A percentile compares a stretch with the other conserved stretches of the same genome.
Conservation (phyloP, 2,329 filamentous ascomycete species). For the Thielaviopsis euricoi region DNA sequence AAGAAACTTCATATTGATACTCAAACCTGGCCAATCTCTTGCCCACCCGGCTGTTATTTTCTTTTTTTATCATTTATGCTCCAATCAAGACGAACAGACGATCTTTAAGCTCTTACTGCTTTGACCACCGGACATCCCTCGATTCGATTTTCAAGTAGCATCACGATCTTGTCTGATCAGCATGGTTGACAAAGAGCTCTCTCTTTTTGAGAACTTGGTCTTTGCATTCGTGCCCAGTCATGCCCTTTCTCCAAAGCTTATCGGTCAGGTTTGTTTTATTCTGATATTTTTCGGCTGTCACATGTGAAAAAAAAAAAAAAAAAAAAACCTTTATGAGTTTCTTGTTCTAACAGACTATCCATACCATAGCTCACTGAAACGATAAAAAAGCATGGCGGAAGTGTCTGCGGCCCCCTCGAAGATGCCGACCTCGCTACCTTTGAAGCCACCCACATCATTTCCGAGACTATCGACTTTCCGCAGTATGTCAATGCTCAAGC, state of each 20-base stretch:
- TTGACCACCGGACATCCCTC: neutral
- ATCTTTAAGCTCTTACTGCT: neutral
- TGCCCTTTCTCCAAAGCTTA: conserved; percentile 23
- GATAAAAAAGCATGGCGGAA: conserved; percentile 33
- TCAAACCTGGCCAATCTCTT: too few species aligned
- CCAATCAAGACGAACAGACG: neutral
- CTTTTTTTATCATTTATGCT: neutral
- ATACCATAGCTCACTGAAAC: conserved; percentile 24
- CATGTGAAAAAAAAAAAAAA: neutral
- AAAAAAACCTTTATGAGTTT: neutral
- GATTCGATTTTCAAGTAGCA: neutral
- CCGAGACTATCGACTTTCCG: conserved; percentile 79
- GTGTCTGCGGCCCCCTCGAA: conserved; percentile 28
- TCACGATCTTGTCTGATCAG: neutral
- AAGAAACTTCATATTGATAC: too few species aligned
- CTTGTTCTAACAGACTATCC: neutral
- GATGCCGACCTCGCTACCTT: conserved; percentile 32
- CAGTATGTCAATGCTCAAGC: conserved; percentile 62
- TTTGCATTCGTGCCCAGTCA: conserved; percentile 30
- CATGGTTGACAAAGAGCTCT: conserved; percentile 14
- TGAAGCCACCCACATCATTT: conserved; percentile 37
- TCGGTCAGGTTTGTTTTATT: conserved; percentile 22
- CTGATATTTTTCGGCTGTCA: neutral
- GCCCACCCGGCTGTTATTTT: too few species aligned
- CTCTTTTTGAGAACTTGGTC: conserved; percentile 26